Evolutionary conservation across 805 yeast species (phyloP), one percentile per base, ranked within the genome.

Genomic region (Pichia occidentalis): DNA sequence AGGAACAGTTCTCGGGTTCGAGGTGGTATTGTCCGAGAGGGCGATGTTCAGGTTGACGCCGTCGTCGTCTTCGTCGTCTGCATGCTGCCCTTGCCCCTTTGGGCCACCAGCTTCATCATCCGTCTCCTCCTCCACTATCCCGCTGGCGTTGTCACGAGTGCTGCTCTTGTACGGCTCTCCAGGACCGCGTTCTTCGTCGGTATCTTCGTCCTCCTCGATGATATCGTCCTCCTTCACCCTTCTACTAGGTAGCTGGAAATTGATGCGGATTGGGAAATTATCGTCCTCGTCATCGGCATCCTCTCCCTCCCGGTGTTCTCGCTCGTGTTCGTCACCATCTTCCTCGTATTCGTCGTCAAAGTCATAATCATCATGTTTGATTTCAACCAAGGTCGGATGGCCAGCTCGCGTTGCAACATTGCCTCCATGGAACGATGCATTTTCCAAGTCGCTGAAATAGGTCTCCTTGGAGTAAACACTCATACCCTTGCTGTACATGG

Each of bases 381-480:
- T 39, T 4, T 50, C 41, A 24, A 59, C 54, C 19, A 56, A 32
- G 14, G 44, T 37, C 12, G 62, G 60, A 10, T 43, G 43, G 1
- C 52, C 53, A 9, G 53, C 58, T 30, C 46, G 46, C 4, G 55
- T 49, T 12, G 58, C 60, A 23, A 57, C 48, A 16, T 51, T 51
- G 13, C 60, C 63, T 18, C 56, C 60, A 40, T 56, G 54, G 16
- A 59, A 45, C 16, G 60, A 55, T 4, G 60, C 63, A 30, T 54
- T 49, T 24, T 59, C 63, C 20, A 59, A 30, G 32, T 53, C 61
- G 42, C 60, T 56, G 35, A 57, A 50, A 35, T 54, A 56, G 4
- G 63, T 59, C 29, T 56, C 63, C 36, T 53, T 57, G 7, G 61
- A 56, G 31, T 50, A 53, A 5, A 55, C 45, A 36, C 60, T 54